A percentile compares a stretch with the other conserved stretches of the same genome.
phyloP scores from a whole-genome alignment of 306 rosid genomes.

The Quercus alba region DNA sequence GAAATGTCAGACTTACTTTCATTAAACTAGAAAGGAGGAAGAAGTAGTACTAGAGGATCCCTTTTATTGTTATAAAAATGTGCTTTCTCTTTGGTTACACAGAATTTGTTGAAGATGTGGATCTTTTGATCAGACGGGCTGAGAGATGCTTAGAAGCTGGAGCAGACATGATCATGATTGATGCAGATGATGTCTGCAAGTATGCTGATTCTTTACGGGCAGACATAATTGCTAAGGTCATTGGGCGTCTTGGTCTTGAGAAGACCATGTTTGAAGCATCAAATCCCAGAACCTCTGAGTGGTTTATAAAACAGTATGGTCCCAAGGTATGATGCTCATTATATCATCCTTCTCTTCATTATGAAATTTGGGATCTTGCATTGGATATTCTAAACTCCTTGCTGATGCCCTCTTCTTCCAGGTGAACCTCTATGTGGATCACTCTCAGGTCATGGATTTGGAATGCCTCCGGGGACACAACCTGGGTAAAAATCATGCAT shows the following conservation, averaged over 20 bases:
- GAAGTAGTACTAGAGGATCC: background rate
- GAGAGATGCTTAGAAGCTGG: slow-evolving; percentile 97
- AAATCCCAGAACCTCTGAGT: slow-evolving; percentile 70
- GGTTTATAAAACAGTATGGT: slow-evolving; percentile 86
- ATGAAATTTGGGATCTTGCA: background rate
- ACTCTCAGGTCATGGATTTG: slow-evolving; percentile 77
- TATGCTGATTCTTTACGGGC: slow-evolving; percentile 60
- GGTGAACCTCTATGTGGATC: slow-evolving; percentile 96
- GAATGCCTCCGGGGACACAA: slow-evolving; percentile 88
- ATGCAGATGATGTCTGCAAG: slow-evolving; percentile 68
- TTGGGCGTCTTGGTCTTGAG: slow-evolving; percentile 92
- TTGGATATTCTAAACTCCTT: background rate
- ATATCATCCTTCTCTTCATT: background rate
- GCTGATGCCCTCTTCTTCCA: slow-evolving; percentile 24
- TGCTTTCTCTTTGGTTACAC: slow-evolving; percentile 13
- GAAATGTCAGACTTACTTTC: background rate
- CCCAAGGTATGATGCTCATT: slow-evolving; percentile 56
- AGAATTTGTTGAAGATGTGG: slow-evolving; percentile 88
- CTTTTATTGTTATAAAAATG: background rate
- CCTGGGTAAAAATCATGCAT: slow-evolving; percentile 69
- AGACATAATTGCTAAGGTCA: slow-evolving; percentile 75
- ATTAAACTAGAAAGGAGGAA: background rate
- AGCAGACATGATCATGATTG: slow-evolving; percentile 92
- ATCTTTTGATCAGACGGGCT: slow-evolving; percentile 79
- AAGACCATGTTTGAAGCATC: slow-evolving; percentile 94